phyloP scores from a whole-genome alignment of 495 filamentous ascomycete species.

The Podospora anserina region DNA sequence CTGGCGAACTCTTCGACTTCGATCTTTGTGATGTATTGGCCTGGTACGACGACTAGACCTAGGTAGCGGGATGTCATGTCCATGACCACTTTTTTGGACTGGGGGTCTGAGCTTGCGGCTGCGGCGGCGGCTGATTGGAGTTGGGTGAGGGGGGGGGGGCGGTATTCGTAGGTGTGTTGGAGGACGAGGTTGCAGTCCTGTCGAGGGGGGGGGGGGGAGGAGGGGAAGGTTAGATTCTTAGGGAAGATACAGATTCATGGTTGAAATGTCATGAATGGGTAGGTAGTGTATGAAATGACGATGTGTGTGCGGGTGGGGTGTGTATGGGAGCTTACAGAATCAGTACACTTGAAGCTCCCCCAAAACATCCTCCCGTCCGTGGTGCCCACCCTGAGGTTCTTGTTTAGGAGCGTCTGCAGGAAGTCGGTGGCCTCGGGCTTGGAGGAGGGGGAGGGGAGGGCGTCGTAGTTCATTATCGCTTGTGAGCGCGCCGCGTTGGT shows the following conservation, averaged over 20 bases:
- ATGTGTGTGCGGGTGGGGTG: too few species aligned
- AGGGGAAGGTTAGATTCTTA: too few species aligned
- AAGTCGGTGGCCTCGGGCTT: conserved; percentile 38
- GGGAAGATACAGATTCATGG: too few species aligned
- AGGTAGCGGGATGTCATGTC: conserved; percentile 82
- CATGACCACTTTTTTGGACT: conserved; percentile 49
- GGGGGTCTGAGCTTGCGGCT: conserved; percentile 35
- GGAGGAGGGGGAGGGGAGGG: neutral
- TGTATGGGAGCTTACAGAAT: conserved; percentile 57
- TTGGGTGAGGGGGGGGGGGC: conserved; percentile 56
- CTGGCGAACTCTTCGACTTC: conserved; percentile 73
- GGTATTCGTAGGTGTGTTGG: conserved; percentile 81
- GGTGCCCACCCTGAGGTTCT: conserved; percentile 72
- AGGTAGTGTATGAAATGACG: too few species aligned
- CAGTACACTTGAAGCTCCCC: conserved; percentile 89
- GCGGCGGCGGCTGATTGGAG: conserved; percentile 28
- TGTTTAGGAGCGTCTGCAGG: conserved; percentile 57
- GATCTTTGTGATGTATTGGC: conserved; percentile 78
- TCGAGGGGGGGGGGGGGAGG: neutral
- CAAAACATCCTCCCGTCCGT: conserved; percentile 86
- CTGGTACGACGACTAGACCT: conserved; percentile 87
- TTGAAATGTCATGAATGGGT: too few species aligned
- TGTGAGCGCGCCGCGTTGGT: neutral
- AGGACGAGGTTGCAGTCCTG: conserved; percentile 75
- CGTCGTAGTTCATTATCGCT: conserved; percentile 13